A percentile compares a stretch with the other conserved stretches of the same genome.
Conservation (phyloP, 2,329 filamentous ascomycete species). For the Alternaria gaisen region DNA sequence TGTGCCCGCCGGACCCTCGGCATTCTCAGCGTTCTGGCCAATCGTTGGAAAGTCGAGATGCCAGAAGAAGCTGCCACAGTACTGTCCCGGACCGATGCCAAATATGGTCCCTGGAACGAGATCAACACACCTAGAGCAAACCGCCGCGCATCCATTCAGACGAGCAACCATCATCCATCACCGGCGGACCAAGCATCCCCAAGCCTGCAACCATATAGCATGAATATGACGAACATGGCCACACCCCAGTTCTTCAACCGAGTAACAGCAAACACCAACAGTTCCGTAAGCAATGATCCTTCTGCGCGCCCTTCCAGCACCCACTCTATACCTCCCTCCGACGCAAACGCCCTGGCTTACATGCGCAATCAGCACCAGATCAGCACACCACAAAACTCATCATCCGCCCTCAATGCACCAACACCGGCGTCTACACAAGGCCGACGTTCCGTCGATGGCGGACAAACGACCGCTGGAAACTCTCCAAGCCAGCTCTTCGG, state of each 20-base stretch:
- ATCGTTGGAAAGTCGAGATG: conserved; percentile 89
- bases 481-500: conserved; percentile 65
- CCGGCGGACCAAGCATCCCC: conserved; percentile 36
- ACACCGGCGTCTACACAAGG: conserved; percentile 37
- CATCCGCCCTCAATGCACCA: conserved; percentile 26
- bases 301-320: conserved; percentile 38
- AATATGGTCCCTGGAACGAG: conserved; percentile 72
- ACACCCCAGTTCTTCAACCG: conserved; percentile 40
- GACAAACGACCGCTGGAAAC: conserved; percentile 39
- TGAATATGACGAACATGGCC: conserved; percentile 34
- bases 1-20: conserved; percentile 85
- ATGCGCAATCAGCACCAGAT: conserved; percentile 42
- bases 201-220: conserved; percentile 42
- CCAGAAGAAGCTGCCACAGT: conserved; percentile 83
- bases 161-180: conserved; percentile 27
- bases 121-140: conserved; percentile 38
- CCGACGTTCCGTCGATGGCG: conserved; percentile 40
- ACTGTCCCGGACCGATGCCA: conserved; percentile 79
- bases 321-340: conserved; percentile 45
- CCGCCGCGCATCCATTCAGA: conserved; percentile 27
- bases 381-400: conserved; percentile 22
- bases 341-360: conserved; percentile 42
- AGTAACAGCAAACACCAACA: conserved; percentile 26
- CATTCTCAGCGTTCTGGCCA: conserved; percentile 83
- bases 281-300: conserved; percentile 33